phyloP scores from a whole-genome alignment of 2,329 filamentous ascomycete species.

The Trichoderma atroviride region DNA sequence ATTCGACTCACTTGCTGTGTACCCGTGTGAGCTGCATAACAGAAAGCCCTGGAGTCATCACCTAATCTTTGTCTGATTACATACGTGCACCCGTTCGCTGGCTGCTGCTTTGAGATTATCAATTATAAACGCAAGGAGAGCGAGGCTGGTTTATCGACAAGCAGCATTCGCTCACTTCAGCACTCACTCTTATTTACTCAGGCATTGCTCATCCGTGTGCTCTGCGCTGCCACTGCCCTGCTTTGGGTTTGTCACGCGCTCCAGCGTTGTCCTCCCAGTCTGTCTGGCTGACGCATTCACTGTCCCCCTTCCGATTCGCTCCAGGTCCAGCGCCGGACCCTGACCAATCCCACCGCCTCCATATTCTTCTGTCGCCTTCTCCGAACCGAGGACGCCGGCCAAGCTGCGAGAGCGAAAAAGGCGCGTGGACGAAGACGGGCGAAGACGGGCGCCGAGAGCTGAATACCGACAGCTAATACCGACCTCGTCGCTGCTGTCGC shows the following conservation, averaged over 20 bases:
- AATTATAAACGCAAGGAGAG: not conserved
- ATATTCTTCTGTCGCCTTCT: slow-evolving; percentile 30
- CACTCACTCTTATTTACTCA: not conserved
- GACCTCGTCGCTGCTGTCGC: not conserved
- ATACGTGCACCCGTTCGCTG: not conserved
- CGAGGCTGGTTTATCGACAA: not conserved
- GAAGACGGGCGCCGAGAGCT: not conserved
- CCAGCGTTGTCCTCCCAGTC: not conserved
- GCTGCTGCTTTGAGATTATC: not conserved
- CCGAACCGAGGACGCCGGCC: slow-evolving; percentile 28
- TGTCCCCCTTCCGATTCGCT: slow-evolving; percentile 6
- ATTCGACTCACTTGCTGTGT: too few relatives aligned
- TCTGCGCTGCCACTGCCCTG: not conserved
- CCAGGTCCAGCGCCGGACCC: not conserved
- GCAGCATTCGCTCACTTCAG: not conserved
- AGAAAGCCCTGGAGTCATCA: not conserved
- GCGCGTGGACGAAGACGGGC: not conserved
- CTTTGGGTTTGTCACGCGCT: slow-evolving; percentile 21
- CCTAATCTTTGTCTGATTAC: not conserved
- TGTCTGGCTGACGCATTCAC: slow-evolving; percentile 25
- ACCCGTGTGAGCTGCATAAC: not conserved
- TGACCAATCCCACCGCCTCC: slow-evolving; percentile 26
- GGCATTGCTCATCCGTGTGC: not conserved
- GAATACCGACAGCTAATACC: not conserved
- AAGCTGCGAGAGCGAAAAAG: not conserved